Evolutionary conservation across 2,329 filamentous ascomycete genomes (phyloP).

Genomic region (Septoria petroselini): DNA sequence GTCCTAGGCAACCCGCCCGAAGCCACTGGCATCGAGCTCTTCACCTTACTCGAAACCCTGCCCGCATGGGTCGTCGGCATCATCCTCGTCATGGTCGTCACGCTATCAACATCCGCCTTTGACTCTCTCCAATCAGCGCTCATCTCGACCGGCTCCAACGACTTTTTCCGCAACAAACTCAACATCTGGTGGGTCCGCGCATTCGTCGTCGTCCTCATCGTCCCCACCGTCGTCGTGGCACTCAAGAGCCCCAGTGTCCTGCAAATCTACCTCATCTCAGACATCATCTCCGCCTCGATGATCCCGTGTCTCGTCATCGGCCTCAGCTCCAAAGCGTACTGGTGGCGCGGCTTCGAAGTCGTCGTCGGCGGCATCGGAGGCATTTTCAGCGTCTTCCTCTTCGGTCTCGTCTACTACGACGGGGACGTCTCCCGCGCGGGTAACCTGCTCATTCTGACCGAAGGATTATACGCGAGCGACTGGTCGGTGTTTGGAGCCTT

Average conservation of each 20-base stretch:
- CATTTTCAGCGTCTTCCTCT: conserved; percentile 75
- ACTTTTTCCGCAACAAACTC: conserved; percentile 77
- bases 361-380: conserved; percentile 74
- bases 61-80: conserved; percentile 80
- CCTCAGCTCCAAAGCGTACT: conserved; percentile 62
- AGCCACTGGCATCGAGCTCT: conserved; percentile 68
- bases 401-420: conserved; percentile 70
- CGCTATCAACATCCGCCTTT: conserved; percentile 71
- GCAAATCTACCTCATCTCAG: conserved; percentile 79
- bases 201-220: conserved; percentile 67
- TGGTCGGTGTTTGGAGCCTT: conserved; percentile 84
- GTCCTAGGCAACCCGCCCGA: conserved; percentile 61
- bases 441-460: conserved; percentile 66
- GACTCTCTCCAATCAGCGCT: conserved; percentile 79
- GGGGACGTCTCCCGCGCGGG: conserved; percentile 62
- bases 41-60: conserved; percentile 67
- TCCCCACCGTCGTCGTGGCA: conserved; percentile 71
- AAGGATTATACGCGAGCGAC: conserved; percentile 71
- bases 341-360: conserved; percentile 77
- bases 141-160: conserved; percentile 75
- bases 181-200: conserved; percentile 70
- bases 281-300: conserved; percentile 71
- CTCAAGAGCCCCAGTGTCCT: conserved; percentile 70
- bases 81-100: conserved; percentile 70
- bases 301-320: conserved; percentile 75